Percentiles rank a stretch among this genome's conserved stretches.
Evolutionary conservation across 129 eudicot species (phyloP).

Genomic region (Scalesia atractyloides): DNA sequence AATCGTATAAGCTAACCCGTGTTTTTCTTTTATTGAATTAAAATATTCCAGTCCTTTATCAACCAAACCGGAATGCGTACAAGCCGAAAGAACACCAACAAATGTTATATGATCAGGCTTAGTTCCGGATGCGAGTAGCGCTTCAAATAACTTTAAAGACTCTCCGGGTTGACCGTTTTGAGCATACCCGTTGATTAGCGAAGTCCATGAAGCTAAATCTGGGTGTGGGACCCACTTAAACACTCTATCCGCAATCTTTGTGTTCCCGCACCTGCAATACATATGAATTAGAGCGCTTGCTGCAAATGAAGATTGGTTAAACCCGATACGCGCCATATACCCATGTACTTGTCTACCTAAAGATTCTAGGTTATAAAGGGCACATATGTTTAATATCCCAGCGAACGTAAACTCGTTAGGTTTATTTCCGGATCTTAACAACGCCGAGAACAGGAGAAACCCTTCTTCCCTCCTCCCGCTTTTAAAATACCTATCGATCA

Average conservation of each 20-base stretch:
- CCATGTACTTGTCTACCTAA: slow-evolving; percentile 63
- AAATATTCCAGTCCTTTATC: slow-evolving; percentile 48
- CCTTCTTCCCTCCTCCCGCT: slow-evolving; percentile 9
- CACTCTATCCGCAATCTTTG: slow-evolving; percentile 42
- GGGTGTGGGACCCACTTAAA: slow-evolving; percentile 42
- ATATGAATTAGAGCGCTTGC: slow-evolving; percentile 62
- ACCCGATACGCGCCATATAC: slow-evolving; percentile 48
- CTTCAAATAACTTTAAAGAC: slow-evolving; percentile 9
- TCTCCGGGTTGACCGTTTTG: slow-evolving; percentile 46
- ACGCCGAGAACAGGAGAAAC: slow-evolving; percentile 21
- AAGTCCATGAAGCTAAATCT: slow-evolving; percentile 67
- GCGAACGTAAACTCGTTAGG: slow-evolving; percentile 71
- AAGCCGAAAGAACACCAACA: slow-evolving; percentile 22
- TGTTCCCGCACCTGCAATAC: slow-evolving; percentile 58
- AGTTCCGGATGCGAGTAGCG: slow-evolving; percentile 1
- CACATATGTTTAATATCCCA: slow-evolving; percentile 61
- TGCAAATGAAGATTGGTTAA: slow-evolving; percentile 52
- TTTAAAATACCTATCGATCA: slow-evolving; percentile 11
- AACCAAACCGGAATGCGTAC: slow-evolving; percentile 19
- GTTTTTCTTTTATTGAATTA: slow-evolving; percentile 43
- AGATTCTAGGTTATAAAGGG: slow-evolving; percentile 41
- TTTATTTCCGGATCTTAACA: slow-evolving; percentile 42
- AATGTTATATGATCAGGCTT: slow-evolving; percentile 20
- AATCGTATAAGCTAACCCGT: slow-evolving; percentile 38
- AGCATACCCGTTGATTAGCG: slow-evolving; percentile 60